Conservation (phyloP, 164 flowering plant genomes). For the Litsea cubeba region DNA sequence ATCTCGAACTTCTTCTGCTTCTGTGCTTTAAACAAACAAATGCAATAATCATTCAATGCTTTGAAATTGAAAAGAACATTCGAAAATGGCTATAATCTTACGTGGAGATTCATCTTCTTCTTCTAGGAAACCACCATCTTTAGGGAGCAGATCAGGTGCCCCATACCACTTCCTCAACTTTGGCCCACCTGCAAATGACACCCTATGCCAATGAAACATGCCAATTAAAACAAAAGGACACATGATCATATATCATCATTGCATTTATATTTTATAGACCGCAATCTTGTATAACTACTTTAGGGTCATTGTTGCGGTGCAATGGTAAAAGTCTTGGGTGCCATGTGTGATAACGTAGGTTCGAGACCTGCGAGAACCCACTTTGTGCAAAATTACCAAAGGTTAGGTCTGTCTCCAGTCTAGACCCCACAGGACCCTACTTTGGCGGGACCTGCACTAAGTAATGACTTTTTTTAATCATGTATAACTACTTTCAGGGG, state of each 20-base stretch:
- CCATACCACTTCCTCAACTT: constrained; percentile 98
- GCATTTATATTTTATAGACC: background rate
- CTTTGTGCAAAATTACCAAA: too few relatives aligned
- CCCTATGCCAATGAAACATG: background rate
- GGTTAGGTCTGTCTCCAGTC: too few relatives aligned
- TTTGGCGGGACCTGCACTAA: too few relatives aligned
- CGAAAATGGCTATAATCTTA: constrained; percentile 5
- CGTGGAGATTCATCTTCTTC: constrained; percentile 55
- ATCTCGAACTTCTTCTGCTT: constrained; percentile 63
- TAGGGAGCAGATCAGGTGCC: constrained; percentile 68
- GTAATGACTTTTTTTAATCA: background rate
- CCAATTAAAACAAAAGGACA: background rate
- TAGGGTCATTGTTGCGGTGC: too few relatives aligned
- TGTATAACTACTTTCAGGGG: background rate
- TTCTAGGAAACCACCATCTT: constrained; percentile 47
- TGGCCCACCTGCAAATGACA: constrained; percentile 66
- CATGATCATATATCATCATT: background rate
- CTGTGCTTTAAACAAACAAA: constrained; percentile 25
- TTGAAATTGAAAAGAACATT: constrained; percentile 4
- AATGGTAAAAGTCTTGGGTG: too few relatives aligned
- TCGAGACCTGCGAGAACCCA: too few relatives aligned
- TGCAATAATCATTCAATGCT: background rate
- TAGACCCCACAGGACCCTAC: too few relatives aligned
- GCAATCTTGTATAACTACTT: background rate
- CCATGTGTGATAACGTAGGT: too few relatives aligned